Conservation (phyloP, 2,329 filamentous ascomycete genomes). For the Macrophomina phaseolina region DNA sequence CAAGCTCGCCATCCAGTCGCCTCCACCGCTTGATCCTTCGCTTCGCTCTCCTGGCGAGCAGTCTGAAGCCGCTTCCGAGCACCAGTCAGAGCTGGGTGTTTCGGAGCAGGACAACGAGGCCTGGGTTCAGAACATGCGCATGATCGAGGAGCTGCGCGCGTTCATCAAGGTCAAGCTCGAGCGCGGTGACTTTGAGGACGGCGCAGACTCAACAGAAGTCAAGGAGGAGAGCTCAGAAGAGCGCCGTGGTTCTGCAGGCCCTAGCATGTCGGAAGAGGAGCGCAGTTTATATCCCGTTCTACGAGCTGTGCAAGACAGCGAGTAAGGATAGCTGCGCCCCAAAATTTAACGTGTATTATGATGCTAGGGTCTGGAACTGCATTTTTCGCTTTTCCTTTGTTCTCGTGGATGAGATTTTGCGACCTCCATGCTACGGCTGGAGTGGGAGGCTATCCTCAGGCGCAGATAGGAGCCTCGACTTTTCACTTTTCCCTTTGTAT, state of each 20-base stretch:
- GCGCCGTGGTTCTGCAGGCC: slow-evolving; percentile 34
- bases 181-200: slow-evolving; percentile 56
- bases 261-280: slow-evolving; percentile 43
- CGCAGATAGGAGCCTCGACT: slow-evolving; percentile 2
- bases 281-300: slow-evolving; percentile 49
- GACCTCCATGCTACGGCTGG: slow-evolving; percentile 26
- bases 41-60: slow-evolving; percentile 46
- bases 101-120: slow-evolving; percentile 46
- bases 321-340: slow-evolving; percentile 33
- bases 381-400: slow-evolving; percentile 18
- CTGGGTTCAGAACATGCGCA: slow-evolving; percentile 70
- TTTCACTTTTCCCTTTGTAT: slow-evolving; percentile 10
- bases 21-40: slow-evolving; percentile 45
- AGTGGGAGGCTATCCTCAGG: slow-evolving; percentile 17
- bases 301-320: slow-evolving; percentile 47
- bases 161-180: slow-evolving; percentile 63
- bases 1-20: slow-evolving; percentile 46
- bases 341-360: slow-evolving; percentile 20
- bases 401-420: slow-evolving; percentile 20
- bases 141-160: slow-evolving; percentile 64
- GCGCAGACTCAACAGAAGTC: slow-evolving; percentile 35
- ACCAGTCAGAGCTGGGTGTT: slow-evolving; percentile 31
- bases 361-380: slow-evolving; percentile 18
- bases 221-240: slow-evolving; percentile 31
- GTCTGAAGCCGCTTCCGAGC: slow-evolving; percentile 41